A percentile compares a stretch with the other conserved stretches of the same genome.
Evolutionary conservation across 768 basidiomycete genomes (phyloP).

Genomic region (Tephrocybe sp.): DNA sequence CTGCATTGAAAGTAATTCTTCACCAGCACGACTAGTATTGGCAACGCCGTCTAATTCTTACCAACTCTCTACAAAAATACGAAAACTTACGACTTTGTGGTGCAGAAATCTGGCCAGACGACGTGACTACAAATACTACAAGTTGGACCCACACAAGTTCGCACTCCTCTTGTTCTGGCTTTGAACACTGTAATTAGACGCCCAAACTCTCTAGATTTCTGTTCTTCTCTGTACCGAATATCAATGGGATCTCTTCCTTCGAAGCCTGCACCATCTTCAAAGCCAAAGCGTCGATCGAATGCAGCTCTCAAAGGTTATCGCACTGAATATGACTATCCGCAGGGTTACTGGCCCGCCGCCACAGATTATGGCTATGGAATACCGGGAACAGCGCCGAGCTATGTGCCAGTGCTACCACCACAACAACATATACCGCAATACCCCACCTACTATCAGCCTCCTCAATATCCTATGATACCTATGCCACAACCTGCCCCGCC

Average conservation of each 20-base stretch:
- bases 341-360: slow-evolving; percentile 4
- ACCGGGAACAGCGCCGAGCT: not conserved
- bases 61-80: too few species aligned
- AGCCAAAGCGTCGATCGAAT: slow-evolving; percentile 1
- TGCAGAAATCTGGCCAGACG: too few species aligned
- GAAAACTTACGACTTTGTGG: slow-evolving; percentile 3
- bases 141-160: not conserved
- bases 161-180: not conserved
- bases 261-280: not conserved
- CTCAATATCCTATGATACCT: not conserved
- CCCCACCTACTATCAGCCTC: not conserved
- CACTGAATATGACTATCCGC: slow-evolving; percentile 6
- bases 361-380: slow-evolving; percentile 4
- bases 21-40: not conserved
- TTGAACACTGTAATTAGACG: not conserved
- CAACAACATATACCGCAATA: slow-evolving; percentile 8
- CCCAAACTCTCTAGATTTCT: not conserved
- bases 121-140: too few species aligned
- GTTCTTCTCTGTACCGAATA: not conserved
- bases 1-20: not conserved
- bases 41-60: not conserved
- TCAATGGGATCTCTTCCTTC: slow-evolving; percentile 10
- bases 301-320: not conserved
- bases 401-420: slow-evolving; percentile 3
- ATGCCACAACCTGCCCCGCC: not conserved